Evolutionary conservation across 2,329 filamentous ascomycete species (phyloP).

Genomic region (Penicillium sp.): DNA sequence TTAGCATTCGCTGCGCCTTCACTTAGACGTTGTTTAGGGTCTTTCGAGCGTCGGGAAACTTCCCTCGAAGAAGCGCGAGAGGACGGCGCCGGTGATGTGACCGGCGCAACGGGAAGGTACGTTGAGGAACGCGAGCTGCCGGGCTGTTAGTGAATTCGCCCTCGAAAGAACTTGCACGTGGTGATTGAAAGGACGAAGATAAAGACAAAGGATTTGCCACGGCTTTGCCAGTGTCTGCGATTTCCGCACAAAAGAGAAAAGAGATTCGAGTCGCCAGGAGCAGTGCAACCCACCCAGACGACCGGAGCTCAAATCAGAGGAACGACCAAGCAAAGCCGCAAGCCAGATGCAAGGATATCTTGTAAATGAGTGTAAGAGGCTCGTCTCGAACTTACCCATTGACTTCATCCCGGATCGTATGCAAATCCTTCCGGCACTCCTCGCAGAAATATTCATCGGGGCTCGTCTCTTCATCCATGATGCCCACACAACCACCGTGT

Average conservation of each 20-base stretch:
- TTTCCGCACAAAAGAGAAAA: background rate
- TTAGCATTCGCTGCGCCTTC: slow-evolving; percentile 65
- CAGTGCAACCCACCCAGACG: background rate
- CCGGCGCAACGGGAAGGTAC: slow-evolving; percentile 59
- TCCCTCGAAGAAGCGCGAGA: slow-evolving; percentile 45
- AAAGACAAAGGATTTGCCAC: background rate
- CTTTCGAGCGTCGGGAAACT: slow-evolving; percentile 37
- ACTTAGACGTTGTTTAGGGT: slow-evolving; percentile 49
- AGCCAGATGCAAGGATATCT: background rate
- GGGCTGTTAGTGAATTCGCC: slow-evolving; percentile 30
- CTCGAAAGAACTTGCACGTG: background rate
- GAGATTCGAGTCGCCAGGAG: background rate
- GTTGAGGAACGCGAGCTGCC: slow-evolving; percentile 60
- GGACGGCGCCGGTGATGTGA: slow-evolving; percentile 45
- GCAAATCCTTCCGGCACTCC: slow-evolving; percentile 85
- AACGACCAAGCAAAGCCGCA: background rate
- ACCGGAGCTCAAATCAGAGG: background rate
- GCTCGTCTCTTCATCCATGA: slow-evolving; percentile 88
- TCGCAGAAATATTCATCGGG: slow-evolving; percentile 99
- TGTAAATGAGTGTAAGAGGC: background rate
- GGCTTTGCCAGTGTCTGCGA: background rate
- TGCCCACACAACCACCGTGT: slow-evolving; percentile 94
- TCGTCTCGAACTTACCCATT: slow-evolving; percentile 69
- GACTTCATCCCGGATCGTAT: slow-evolving; percentile 74
- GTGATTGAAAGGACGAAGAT: background rate